These are phyloP conservation scores for Lavandula angustifolia DNA, from an alignment of 257 asterid species.

Conservation along the genomic window DNA sequence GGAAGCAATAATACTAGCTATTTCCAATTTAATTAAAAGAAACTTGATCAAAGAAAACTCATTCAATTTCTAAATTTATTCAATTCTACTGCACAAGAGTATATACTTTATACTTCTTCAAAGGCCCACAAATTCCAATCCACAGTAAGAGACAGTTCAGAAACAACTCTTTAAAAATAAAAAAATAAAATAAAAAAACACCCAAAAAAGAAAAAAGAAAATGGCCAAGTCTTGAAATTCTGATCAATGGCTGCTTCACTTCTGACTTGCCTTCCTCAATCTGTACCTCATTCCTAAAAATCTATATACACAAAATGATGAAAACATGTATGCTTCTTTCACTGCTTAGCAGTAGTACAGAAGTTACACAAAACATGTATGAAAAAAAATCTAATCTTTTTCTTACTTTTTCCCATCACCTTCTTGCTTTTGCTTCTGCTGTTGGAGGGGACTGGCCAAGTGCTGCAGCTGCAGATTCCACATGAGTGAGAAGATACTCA, in stretches of 20 bases:
- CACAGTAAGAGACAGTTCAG: slow-evolving; percentile 2
- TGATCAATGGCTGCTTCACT: slow-evolving; percentile 32
- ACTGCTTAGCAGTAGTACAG: slow-evolving; percentile 33
- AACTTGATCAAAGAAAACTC: no score
- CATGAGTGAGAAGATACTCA: slow-evolving; percentile 94
- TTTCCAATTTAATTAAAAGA: no score
- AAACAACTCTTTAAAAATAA: slow-evolving; percentile 1
- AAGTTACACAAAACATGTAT: slow-evolving; percentile 10
- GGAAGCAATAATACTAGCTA: no score
- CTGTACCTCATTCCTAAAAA: slow-evolving; percentile 36
- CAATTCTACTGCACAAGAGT: background rate
- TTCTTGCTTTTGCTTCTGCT: slow-evolving; percentile 52
- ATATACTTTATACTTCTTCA: background rate
- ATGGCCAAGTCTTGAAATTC: slow-evolving; percentile 31
- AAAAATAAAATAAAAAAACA: background rate
- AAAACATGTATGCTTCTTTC: slow-evolving; percentile 29
- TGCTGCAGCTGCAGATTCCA: slow-evolving; percentile 96
- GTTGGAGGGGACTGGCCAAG: slow-evolving; percentile 65
- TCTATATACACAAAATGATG: slow-evolving; percentile 38
- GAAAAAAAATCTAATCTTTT: background rate
- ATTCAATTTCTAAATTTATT: no score
- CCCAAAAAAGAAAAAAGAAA: background rate
- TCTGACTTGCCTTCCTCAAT: slow-evolving; percentile 36
- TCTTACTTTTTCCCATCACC: slow-evolving; percentile 39
- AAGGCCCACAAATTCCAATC: slow-evolving; percentile 32